A percentile compares a stretch with the other conserved stretches of the same genome.
Evolutionary conservation across 2,329 filamentous ascomycete species (phyloP).

Genomic region (Cercospora canescens): DNA sequence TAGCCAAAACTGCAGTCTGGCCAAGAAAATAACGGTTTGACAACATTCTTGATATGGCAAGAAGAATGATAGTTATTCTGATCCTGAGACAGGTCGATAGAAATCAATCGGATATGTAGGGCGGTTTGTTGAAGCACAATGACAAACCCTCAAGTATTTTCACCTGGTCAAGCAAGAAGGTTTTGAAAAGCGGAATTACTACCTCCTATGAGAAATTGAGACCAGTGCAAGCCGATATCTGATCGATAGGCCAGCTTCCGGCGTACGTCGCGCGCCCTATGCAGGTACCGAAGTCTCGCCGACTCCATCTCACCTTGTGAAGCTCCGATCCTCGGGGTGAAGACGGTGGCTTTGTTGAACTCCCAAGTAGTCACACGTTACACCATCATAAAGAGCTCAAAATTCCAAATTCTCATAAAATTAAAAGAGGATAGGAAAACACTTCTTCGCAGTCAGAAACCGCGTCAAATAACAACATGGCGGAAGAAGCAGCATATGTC

Average conservation of each 20-base stretch:
- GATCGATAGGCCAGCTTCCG: constrained; percentile 4
- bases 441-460: neutral
- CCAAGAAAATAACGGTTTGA: no score
- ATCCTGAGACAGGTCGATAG: no score
- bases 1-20: no score
- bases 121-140: no score
- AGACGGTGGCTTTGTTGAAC: neutral
- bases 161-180: no score
- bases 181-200: no score
- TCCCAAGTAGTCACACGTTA: neutral
- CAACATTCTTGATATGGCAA: no score
- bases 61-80: no score
- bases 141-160: neutral
- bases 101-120: no score
- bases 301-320: constrained; percentile 1
- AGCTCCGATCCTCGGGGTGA: constrained; percentile 1
- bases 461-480: neutral
- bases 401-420: neutral
- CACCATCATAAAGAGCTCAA: neutral
- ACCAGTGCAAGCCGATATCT: constrained; percentile 17
- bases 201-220: no score
- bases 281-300: constrained; percentile 1
- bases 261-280: neutral
- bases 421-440: neutral
- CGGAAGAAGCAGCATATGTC: constrained; percentile 23